Evolutionary conservation across 352 stramenopile species (phyloP).

Genomic region (Phytophthora hibernalis): DNA sequence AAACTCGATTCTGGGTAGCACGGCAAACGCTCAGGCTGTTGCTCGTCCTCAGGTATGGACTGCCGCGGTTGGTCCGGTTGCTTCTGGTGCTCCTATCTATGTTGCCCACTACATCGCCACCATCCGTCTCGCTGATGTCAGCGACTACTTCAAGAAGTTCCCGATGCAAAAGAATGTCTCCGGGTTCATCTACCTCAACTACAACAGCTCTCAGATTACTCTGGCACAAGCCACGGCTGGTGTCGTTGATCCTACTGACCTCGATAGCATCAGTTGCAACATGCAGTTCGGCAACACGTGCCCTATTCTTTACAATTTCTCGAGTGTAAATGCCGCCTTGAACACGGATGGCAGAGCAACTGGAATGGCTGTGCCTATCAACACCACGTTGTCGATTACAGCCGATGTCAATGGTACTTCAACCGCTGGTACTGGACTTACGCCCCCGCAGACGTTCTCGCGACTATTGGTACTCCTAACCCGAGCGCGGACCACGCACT

Average conservation of each 20-base stretch:
- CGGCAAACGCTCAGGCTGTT: too few species aligned
- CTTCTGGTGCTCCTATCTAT: conserved; percentile 4
- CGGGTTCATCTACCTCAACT: conserved; percentile 20
- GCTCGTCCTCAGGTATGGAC: too few species aligned
- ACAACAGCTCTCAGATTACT: conserved; percentile 13
- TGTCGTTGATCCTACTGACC: not conserved
- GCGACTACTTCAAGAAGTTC: conserved; percentile 27
- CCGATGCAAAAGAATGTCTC: conserved; percentile 18
- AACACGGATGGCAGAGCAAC: too few species aligned
- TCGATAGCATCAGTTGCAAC: not conserved
- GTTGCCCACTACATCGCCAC: conserved; percentile 14
- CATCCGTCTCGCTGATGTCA: conserved; percentile 12
- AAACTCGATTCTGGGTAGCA: too few species aligned
- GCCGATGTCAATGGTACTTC: conserved; percentile 19
- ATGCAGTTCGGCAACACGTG: conserved; percentile 20
- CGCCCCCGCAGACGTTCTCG: conserved; percentile 17
- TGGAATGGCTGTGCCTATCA: too few species aligned
- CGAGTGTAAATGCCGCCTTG: not conserved
- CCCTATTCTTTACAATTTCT: conserved; percentile 14
- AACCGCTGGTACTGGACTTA: conserved; percentile 4
- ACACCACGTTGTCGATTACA: not conserved
- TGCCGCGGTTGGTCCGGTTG: too few species aligned
- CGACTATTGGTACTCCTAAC: conserved; percentile 27
- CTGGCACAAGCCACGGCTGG: not conserved
- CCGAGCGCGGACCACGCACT: conserved; percentile 15